Evolutionary conservation across 305 asterid genomes (phyloP), one percentile per base, ranked within the genome.

Genomic region (Rubia tinctorum): DNA sequence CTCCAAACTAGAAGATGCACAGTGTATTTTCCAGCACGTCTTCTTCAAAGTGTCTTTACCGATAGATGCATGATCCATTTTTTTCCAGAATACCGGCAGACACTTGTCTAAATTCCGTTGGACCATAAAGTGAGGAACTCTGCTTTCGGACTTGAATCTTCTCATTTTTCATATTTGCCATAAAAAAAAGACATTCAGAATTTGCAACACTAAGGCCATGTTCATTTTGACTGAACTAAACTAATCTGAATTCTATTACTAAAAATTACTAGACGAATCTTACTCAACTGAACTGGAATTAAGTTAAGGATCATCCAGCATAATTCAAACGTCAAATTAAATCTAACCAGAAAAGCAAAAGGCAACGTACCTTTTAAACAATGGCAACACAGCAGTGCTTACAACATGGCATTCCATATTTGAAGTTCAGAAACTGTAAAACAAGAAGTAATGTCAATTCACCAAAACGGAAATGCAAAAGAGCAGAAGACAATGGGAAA

Each of bases 1-100:
- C 85, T 82, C 88, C 84, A 88, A 77, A 77, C 84, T 84, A 78
- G 83, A 71, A 58, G 93, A 87, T 18, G 58, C 61, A 72, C 93
- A 85, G 58, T 69, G 81, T 70, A 83, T 73, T 79, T 78, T 84
- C 86, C 85, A 78, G 62, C 72, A 70, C 25, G 72, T 73, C 49
- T 10, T 68, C 62, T 51, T 74, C 67, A 39, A 44, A 59, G 73
- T 64, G 64, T 49, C 73, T 74, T 72, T 80, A 77, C 82, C 64
- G 51, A 72, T 55, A 34, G 72, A 84, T 80, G 73, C 71, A 72
- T 69, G 69, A 70, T 74, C 82, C 79, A 69, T 70, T 66, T 77
- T 83, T 56, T 58, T 77, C 75, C 59, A 53, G 23, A 69, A 30
- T 73, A 75, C 75, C 45, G 71, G 81, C 15, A 64, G 49, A 71